Percentiles rank a stretch among this genome's conserved stretches.
phyloP scores from a whole-genome alignment of 371 early-diverging fungal genomes.

The Rhizomucor miehei region DNA sequence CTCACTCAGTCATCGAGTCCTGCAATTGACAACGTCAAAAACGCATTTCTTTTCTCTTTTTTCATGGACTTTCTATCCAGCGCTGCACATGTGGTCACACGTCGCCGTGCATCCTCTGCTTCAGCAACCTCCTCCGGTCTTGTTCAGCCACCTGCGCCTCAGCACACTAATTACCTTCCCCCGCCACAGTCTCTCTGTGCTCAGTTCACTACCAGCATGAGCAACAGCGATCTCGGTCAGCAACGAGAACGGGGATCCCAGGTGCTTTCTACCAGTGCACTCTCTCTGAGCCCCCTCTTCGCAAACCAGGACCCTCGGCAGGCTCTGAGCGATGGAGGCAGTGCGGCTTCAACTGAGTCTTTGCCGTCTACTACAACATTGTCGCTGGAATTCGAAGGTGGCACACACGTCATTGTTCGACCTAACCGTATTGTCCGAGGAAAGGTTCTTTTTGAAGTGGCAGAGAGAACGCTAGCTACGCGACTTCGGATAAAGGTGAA shows the following conservation, averaged over 20 bases:
- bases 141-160: neutral
- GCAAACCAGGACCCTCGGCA: too few relatives aligned
- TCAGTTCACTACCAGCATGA: too few relatives aligned
- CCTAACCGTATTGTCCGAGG: slow-evolving; percentile 45
- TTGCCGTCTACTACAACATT: slow-evolving; percentile 2
- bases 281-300: too few relatives aligned
- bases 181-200: neutral
- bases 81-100: neutral
- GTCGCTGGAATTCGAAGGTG: slow-evolving; percentile 45
- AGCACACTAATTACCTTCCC: neutral
- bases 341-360: neutral
- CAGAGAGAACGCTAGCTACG: slow-evolving; percentile 37
- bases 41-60: too few relatives aligned
- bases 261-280: too few relatives aligned
- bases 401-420: slow-evolving; percentile 42
- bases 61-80: neutral
- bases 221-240: too few relatives aligned
- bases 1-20: too few relatives aligned
- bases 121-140: neutral
- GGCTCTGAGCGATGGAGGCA: neutral
- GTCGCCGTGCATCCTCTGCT: neutral
- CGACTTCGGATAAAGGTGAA: slow-evolving; percentile 42
- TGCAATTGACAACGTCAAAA: too few relatives aligned
- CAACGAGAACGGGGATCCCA: too few relatives aligned
- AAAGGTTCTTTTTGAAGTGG: slow-evolving; percentile 28